These are phyloP conservation scores for Populus nigra DNA, from an alignment of 345 rosid genomes.

Conservation along the genomic window DNA sequence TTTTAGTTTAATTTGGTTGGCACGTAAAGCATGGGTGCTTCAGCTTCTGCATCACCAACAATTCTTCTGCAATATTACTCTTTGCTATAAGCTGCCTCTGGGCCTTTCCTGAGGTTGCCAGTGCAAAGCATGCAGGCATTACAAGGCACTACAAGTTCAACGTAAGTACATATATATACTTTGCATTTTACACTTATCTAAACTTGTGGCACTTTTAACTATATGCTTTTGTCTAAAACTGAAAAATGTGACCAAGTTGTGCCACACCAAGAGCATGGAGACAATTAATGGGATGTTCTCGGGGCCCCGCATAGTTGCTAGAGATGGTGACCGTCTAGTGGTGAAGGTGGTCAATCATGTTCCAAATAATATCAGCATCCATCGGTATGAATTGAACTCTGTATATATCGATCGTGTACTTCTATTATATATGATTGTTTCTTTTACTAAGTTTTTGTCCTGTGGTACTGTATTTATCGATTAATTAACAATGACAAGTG, in stretches of 20 bases:
- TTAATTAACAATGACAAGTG: background rate
- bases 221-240: background rate
- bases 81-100: slow-evolving; percentile 20
- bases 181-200: background rate
- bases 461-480: background rate
- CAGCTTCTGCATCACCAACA: slow-evolving; percentile 6
- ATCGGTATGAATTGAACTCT: slow-evolving; percentile 36
- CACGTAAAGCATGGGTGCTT: slow-evolving; percentile 19
- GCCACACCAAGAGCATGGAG: slow-evolving; percentile 47
- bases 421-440: background rate
- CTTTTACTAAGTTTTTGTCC: background rate
- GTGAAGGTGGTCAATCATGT: slow-evolving; percentile 51
- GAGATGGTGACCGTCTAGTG: slow-evolving; percentile 52
- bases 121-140: slow-evolving; percentile 29
- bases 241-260: slow-evolving; percentile 45
- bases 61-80: slow-evolving; percentile 16
- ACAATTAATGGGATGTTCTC: slow-evolving; percentile 57
- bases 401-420: background rate
- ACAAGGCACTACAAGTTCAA: slow-evolving; percentile 76
- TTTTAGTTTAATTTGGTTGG: no score
- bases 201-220: no score
- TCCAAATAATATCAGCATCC: slow-evolving; percentile 46
- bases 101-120: slow-evolving; percentile 35
- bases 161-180: slow-evolving; percentile 22
- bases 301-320: slow-evolving; percentile 48